phyloP scores from a whole-genome alignment of 2,329 filamentous ascomycete genomes.

The Claviceps sp. region DNA sequence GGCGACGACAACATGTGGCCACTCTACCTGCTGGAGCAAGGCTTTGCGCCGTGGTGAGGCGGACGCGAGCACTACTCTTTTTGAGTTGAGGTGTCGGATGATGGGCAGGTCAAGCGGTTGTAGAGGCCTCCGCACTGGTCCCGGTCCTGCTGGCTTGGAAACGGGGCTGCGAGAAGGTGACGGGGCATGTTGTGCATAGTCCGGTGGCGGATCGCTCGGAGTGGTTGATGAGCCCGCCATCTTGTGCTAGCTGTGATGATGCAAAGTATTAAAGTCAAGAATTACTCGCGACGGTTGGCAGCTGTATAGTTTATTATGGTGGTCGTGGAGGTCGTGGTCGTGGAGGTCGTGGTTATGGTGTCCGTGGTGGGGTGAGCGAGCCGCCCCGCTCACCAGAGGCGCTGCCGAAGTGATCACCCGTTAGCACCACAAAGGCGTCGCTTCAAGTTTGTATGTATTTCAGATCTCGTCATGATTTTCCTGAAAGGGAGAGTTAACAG shows the following conservation, averaged over 20 bases:
- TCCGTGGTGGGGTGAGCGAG: neutral
- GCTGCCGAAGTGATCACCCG: no score
- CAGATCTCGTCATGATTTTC: no score
- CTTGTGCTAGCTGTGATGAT: neutral
- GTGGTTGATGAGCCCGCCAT: neutral
- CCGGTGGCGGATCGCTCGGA: constrained; percentile 20
- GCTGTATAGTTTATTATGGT: no score
- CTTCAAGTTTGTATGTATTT: no score
- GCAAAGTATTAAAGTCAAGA: neutral
- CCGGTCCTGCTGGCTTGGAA: constrained; percentile 17
- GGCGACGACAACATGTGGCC: no score
- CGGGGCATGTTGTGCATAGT: constrained; percentile 28
- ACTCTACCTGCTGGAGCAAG: constrained; percentile 56
- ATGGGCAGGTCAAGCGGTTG: constrained; percentile 68
- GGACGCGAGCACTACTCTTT: constrained; percentile 80
- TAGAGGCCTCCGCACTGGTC: constrained; percentile 34
- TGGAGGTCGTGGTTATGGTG: neutral
- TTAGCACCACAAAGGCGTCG: no score
- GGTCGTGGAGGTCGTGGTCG: neutral
- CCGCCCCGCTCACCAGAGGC: neutral
- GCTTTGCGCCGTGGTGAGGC: constrained; percentile 74
- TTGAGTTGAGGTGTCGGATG: constrained; percentile 59
- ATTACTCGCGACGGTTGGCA: neutral
- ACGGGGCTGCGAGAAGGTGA: constrained; percentile 20
- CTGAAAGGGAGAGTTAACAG: neutral